Percentiles rank a stretch among this genome's conserved stretches.
Conservation (phyloP, 2,329 filamentous ascomycete species). For the Helotiales sp. region DNA sequence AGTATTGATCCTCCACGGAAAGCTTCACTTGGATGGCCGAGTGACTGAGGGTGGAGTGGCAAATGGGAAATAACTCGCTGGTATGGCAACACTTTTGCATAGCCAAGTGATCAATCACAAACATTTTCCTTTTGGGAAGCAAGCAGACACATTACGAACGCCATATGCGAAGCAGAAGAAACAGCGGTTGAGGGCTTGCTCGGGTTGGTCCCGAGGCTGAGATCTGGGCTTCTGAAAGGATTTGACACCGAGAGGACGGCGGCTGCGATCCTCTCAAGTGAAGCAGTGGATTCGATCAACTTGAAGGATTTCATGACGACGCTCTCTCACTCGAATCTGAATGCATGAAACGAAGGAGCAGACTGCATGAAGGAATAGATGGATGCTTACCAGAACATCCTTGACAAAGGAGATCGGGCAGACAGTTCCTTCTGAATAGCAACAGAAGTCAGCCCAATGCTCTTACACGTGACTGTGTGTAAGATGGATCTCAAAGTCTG, state of each 20-base stretch:
- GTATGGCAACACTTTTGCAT: slow-evolving; percentile 18
- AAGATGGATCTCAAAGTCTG: not conserved
- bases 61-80: slow-evolving; percentile 8
- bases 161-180: not conserved
- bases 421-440: slow-evolving; percentile 69
- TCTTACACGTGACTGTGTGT: slow-evolving; percentile 14
- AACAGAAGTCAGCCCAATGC: slow-evolving; percentile 18
- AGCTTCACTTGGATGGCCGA: not conserved
- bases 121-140: slow-evolving; percentile 4
- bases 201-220: not conserved
- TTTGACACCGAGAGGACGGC: not conserved
- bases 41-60: slow-evolving; percentile 8
- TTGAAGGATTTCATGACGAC: slow-evolving; percentile 1
- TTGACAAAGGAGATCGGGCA: slow-evolving; percentile 85
- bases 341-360: slow-evolving; percentile 16
- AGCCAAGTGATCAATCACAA: slow-evolving; percentile 15
- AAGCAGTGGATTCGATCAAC: not conserved
- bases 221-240: not conserved
- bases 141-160: not conserved
- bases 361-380: slow-evolving; percentile 8
- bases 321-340: not conserved
- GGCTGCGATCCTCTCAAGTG: not conserved
- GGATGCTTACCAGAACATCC: slow-evolving; percentile 70
- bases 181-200: not conserved
- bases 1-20: not conserved